A percentile compares a stretch with the other conserved stretches of the same genome.
phyloP scores from a whole-genome alignment of 495 filamentous ascomycete species.

The Tetracladium marchalianum region DNA sequence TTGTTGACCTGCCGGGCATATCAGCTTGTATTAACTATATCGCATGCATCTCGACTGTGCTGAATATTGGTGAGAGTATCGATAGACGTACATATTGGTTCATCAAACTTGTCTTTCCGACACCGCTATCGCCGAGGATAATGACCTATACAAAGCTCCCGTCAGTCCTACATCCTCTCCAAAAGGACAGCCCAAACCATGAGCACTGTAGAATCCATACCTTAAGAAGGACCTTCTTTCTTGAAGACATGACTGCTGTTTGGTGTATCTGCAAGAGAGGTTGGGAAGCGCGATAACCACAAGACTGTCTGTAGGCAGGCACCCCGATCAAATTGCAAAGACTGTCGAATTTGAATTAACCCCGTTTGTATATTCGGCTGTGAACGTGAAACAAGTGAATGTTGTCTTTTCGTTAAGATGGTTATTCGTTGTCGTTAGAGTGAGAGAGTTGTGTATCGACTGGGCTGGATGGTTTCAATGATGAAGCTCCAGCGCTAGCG shows the following conservation, averaged over 20 bases:
- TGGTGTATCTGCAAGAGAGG: neutral
- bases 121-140: slow-evolving; percentile 95
- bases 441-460: no score
- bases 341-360: no score
- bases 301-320: no score
- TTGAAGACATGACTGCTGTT: slow-evolving; percentile 22
- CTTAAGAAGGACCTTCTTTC: slow-evolving; percentile 97
- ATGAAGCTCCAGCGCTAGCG: no score
- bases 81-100: slow-evolving; percentile 92
- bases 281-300: slow-evolving; percentile 15
- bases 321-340: no score
- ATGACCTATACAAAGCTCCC: slow-evolving; percentile 57
- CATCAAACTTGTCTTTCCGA: slow-evolving; percentile 99
- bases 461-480: no score
- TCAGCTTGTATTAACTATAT: neutral
- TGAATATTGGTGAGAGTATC: slow-evolving; percentile 1
- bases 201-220: slow-evolving; percentile 33
- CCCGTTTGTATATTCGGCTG: no score
- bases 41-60: neutral
- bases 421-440: no score
- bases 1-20: slow-evolving; percentile 76
- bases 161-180: neutral
- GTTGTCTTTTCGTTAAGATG: no score
- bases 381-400: no score
- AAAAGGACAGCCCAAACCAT: neutral